These are phyloP conservation scores for Micractinium sp. DNA, from an alignment of 139 green algal genomes.

Conservation along the genomic window DNA sequence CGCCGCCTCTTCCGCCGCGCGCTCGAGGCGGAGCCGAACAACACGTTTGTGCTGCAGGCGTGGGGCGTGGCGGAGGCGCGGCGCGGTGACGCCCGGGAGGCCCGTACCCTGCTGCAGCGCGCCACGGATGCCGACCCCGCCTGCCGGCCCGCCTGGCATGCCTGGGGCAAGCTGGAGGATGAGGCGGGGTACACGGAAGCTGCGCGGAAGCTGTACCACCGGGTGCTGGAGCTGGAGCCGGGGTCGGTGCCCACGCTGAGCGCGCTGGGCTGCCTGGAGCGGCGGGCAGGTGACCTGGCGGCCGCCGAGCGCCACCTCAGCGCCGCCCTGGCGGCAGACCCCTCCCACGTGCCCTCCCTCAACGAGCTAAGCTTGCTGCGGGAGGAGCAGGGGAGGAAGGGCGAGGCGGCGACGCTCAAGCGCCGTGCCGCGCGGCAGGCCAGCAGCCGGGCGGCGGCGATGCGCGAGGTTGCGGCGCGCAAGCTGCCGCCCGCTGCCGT, in stretches of 20 bases:
- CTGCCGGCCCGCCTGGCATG: slow-evolving; percentile 45
- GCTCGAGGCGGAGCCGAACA: slow-evolving; percentile 56
- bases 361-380: slow-evolving; percentile 49
- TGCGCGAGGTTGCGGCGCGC: background rate
- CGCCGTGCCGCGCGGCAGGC: background rate
- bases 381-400: slow-evolving; percentile 12
- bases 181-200: slow-evolving; percentile 36
- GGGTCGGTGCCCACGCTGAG: slow-evolving; percentile 35
- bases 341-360: slow-evolving; percentile 39
- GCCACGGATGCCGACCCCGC: slow-evolving; percentile 37
- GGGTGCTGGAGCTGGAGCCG: slow-evolving; percentile 43
- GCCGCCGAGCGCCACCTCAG: slow-evolving; percentile 37
- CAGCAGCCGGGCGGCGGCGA: background rate
- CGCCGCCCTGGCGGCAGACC: slow-evolving; percentile 48
- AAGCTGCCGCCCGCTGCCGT: background rate
- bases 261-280: slow-evolving; percentile 50
- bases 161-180: slow-evolving; percentile 57
- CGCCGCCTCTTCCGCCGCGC: slow-evolving; percentile 60
- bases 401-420: background rate
- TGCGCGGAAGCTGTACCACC: slow-evolving; percentile 51
- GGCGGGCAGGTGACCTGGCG: slow-evolving; percentile 37
- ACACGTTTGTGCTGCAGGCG: slow-evolving; percentile 64
- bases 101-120: slow-evolving; percentile 42
- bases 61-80: slow-evolving; percentile 58
- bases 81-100: slow-evolving; percentile 3